A percentile compares a stretch with the other conserved stretches of the same genome.
phyloP scores from a whole-genome alignment of 2,329 filamentous ascomycete species.

The Claviceps quebecensis region DNA sequence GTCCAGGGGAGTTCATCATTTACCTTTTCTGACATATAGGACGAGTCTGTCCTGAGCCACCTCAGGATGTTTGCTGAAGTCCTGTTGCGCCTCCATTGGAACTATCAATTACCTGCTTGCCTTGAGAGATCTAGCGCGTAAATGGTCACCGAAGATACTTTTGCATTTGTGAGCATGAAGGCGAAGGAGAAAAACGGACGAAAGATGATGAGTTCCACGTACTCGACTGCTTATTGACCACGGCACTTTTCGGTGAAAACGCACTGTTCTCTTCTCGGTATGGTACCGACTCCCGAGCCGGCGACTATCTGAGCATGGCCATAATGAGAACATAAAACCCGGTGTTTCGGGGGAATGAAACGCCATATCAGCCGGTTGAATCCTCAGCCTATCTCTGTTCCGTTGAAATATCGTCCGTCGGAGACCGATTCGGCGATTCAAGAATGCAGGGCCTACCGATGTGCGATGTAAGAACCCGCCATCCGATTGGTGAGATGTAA shows the following conservation, averaged over 20 bases:
- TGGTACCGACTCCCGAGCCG: no score
- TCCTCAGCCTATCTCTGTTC: neutral
- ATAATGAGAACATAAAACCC: neutral
- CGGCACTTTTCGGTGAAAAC: no score
- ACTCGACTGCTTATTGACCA: no score
- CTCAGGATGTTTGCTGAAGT: neutral
- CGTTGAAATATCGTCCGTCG: neutral
- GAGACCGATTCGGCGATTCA: neutral
- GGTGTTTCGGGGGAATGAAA: neutral
- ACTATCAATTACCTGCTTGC: no score
- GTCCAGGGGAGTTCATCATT: neutral
- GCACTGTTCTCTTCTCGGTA: no score
- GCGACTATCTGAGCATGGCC: no score
- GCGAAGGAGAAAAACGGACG: no score
- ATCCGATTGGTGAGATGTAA: no score
- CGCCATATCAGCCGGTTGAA: neutral
- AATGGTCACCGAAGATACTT: no score
- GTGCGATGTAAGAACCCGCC: neutral
- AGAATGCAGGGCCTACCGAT: neutral
- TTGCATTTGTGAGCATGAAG: no score
- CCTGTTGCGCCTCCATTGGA: neutral
- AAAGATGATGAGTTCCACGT: no score
- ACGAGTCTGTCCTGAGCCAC: neutral
- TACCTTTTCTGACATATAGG: neutral
- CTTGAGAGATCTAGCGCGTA: no score